These are phyloP conservation scores for Taphrina communis DNA, from an alignment of 1,139 yeast species.

Conservation along the genomic window DNA sequence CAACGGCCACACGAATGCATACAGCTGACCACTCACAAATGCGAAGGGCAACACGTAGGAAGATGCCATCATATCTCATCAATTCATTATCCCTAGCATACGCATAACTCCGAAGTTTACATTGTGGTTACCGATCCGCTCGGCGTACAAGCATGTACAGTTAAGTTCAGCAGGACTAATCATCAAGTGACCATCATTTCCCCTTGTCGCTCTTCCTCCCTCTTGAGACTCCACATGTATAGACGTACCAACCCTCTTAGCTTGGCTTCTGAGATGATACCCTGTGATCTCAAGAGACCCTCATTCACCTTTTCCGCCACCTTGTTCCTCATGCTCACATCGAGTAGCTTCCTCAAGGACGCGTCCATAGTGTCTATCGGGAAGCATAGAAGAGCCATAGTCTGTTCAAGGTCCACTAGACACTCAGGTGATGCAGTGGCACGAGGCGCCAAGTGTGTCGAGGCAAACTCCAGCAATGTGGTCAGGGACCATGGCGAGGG, in stretches of 20 bases:
- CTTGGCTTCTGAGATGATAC: slow-evolving; percentile 51
- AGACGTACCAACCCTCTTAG: slow-evolving; percentile 49
- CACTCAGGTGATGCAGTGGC: slow-evolving; percentile 50
- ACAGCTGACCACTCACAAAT: too few species aligned
- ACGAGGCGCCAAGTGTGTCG: slow-evolving; percentile 52
- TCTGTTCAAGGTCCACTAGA: slow-evolving; percentile 52
- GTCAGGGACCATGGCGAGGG: slow-evolving; percentile 40
- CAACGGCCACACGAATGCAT: too few species aligned
- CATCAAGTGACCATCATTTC: slow-evolving; percentile 12
- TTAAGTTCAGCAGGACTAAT: background rate
- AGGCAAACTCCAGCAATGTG: slow-evolving; percentile 54
- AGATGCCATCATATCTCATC: slow-evolving; percentile 1
- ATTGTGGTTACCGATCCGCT: background rate
- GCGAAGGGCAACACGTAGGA: too few species aligned
- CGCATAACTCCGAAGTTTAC: slow-evolving; percentile 12
- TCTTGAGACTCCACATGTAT: slow-evolving; percentile 38
- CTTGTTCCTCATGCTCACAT: slow-evolving; percentile 50
- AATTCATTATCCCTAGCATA: background rate
- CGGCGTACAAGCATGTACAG: background rate
- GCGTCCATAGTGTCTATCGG: slow-evolving; percentile 50
- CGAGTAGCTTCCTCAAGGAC: slow-evolving; percentile 51
- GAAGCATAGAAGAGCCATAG: slow-evolving; percentile 56
- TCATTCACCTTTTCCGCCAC: slow-evolving; percentile 54
- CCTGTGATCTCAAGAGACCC: slow-evolving; percentile 51
- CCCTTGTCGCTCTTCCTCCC: slow-evolving; percentile 22